A percentile compares a stretch with the other conserved stretches of the same genome.
Evolutionary conservation across 768 basidiomycete genomes (phyloP).

Genomic region (Lentinula guzmanii): DNA sequence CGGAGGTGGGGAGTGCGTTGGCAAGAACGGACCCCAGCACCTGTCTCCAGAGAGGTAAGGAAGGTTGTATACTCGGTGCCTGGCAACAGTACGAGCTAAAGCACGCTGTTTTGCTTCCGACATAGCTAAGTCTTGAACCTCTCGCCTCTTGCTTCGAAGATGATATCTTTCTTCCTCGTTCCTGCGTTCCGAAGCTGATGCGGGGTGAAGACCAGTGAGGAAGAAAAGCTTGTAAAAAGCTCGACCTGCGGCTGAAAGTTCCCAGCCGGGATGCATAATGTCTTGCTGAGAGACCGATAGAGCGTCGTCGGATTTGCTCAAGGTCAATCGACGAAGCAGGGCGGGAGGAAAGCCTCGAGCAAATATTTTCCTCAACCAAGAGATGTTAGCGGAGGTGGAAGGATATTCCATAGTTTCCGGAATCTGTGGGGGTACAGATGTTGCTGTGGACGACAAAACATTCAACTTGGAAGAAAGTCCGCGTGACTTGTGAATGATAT

Average conservation of each 20-base stretch:
- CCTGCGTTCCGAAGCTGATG: background rate
- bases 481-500: background rate
- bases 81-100: background rate
- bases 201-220: background rate
- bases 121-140: background rate
- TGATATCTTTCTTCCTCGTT: background rate
- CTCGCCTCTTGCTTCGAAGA: background rate
- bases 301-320: background rate
- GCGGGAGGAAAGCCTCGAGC: background rate
- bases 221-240: conserved; percentile 4
- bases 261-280: background rate
- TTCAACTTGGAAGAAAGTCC: background rate
- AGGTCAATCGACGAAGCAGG: background rate
- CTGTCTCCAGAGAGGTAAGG: background rate
- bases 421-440: background rate
- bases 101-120: background rate
- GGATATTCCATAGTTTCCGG: background rate
- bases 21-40: conserved; percentile 7
- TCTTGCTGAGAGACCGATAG: background rate
- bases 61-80: conserved; percentile 2
- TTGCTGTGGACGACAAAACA: background rate
- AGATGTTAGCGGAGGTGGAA: background rate
- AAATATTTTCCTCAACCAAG: background rate
- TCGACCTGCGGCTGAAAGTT: conserved; percentile 1
- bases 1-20: conserved; percentile 1